Conservation (phyloP, 306 rosid genomes). For the Lathyrus oleraceus region DNA sequence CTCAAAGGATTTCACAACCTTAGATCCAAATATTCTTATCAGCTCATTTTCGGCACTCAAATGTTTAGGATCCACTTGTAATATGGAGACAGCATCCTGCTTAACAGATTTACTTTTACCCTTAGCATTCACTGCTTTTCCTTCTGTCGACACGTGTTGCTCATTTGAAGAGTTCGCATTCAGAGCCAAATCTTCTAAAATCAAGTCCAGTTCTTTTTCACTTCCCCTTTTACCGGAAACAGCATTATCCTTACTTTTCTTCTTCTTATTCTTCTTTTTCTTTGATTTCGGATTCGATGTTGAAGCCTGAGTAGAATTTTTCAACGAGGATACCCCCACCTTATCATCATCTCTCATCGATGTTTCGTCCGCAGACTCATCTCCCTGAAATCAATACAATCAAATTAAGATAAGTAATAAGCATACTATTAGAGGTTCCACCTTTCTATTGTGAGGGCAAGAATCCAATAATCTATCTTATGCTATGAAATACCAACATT, state of each 20-base stretch:
- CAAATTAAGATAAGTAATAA: constrained; percentile 7
- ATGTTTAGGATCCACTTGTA: constrained; percentile 81
- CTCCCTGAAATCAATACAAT: constrained; percentile 47
- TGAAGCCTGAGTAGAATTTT: constrained; percentile 37
- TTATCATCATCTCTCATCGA: constrained; percentile 29
- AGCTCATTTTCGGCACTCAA: constrained; percentile 92
- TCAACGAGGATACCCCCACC: constrained; percentile 34
- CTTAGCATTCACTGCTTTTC: constrained; percentile 37
- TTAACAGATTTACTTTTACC: constrained; percentile 40
- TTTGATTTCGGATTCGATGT: constrained; percentile 58
- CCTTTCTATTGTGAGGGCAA: background rate
- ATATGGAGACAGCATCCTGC: constrained; percentile 39
- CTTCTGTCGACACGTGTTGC: constrained; percentile 35
- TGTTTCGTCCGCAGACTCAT: constrained; percentile 39
- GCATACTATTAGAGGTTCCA: background rate
- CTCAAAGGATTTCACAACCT: constrained; percentile 91
- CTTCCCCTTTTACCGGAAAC: constrained; percentile 40
- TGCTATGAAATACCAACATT: background rate
- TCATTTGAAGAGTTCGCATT: constrained; percentile 38
- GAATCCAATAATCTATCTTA: background rate
- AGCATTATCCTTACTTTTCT: constrained; percentile 63
- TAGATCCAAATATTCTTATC: constrained; percentile 88
- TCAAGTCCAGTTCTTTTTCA: constrained; percentile 57
- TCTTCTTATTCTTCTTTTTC: constrained; percentile 86
- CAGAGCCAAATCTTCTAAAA: constrained; percentile 59